Percentiles rank a stretch among this genome's conserved stretches.
Evolutionary conservation across 192 early-diverging fungal genomes (phyloP).

Genomic region (Chytriomyces sp.): DNA sequence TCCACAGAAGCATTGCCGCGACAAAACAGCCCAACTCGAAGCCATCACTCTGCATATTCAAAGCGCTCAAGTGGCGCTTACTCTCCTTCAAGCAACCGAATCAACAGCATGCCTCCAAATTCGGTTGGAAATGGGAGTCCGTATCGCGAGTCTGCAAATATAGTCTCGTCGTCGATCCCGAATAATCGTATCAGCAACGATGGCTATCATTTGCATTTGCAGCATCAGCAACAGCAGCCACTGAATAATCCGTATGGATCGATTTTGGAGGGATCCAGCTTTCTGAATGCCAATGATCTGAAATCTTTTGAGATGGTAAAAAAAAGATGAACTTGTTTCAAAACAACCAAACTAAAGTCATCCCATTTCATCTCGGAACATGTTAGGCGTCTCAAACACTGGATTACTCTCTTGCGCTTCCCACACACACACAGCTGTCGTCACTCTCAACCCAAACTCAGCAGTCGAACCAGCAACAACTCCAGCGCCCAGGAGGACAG

Average conservation of each 20-base stretch:
- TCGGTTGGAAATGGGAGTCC: background rate
- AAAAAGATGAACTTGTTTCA: background rate
- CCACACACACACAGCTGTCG: background rate
- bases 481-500: background rate
- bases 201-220: background rate
- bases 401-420: conserved; percentile 27
- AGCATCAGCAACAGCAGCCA: background rate
- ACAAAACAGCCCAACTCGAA: background rate
- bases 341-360: background rate
- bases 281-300: conserved; percentile 32
- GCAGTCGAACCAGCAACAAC: background rate
- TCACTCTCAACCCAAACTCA: background rate
- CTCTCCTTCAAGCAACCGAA: background rate
- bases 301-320: conserved; percentile 42
- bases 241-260: conserved; percentile 13
- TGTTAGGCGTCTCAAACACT: conserved; percentile 22
- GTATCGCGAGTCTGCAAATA: background rate
- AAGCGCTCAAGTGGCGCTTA: background rate
- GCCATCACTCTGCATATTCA: no score
- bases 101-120: background rate
- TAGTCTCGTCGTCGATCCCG: background rate
- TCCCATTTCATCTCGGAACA: background rate
- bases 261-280: conserved; percentile 24
- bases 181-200: background rate
- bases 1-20: background rate